phyloP scores from a whole-genome alignment of 169 alveolate genomes.

The Pseudocohnilembus persalinus region DNA sequence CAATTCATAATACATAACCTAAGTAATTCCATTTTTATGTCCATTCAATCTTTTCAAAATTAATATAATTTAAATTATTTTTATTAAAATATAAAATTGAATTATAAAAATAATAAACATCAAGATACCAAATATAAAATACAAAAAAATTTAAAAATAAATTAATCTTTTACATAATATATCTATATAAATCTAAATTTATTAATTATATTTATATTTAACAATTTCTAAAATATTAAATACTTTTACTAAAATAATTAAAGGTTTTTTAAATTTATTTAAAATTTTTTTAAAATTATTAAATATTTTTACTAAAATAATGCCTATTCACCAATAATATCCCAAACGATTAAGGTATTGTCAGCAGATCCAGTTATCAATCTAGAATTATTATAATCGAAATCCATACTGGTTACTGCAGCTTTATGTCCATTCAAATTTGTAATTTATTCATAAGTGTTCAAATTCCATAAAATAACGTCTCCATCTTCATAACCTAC shows the following conservation, averaged over 20 bases:
- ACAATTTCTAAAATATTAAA: no score
- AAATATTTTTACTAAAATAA: neutral
- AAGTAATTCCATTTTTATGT: constrained; percentile 66
- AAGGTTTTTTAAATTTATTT: no score
- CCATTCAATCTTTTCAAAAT: constrained; percentile 53
- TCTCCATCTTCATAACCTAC: constrained; percentile 24
- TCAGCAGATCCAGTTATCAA: constrained; percentile 66
- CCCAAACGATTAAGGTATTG: constrained; percentile 70
- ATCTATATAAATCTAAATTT: no score
- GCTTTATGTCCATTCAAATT: constrained; percentile 54
- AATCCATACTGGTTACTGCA: constrained; percentile 42
- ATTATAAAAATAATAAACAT: no score
- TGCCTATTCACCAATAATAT: constrained; percentile 56
- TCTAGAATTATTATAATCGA: constrained; percentile 38
- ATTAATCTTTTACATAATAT: no score
- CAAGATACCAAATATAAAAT: no score
- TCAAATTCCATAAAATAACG: constrained; percentile 23
- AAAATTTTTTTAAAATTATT: no score
- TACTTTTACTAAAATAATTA: no score
- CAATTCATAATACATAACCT: constrained; percentile 24
- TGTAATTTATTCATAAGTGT: constrained; percentile 26
- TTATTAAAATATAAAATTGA: no score
- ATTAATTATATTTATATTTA: no score
- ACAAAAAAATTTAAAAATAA: no score
- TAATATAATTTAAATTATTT: no score